Conservation (phyloP, 257 asterid species). For the Paraleonurus japonicus region DNA sequence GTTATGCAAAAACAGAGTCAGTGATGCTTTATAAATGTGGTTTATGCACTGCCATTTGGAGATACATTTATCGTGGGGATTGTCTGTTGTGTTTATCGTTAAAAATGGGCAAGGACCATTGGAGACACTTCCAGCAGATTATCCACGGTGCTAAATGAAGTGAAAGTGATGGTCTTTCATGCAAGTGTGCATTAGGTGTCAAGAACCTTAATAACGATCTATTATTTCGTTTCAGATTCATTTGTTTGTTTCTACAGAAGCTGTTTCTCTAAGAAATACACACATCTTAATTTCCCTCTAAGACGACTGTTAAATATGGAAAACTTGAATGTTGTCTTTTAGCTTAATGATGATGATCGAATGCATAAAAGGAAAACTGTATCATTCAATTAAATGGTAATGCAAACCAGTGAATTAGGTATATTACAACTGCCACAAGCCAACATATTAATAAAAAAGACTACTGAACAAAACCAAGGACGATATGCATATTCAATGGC, state of each 20-base stretch:
- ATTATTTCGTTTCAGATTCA: neutral
- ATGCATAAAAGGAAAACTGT: neutral
- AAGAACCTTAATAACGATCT: slow-evolving; percentile 11
- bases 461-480: slow-evolving; percentile 5
- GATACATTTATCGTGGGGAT: slow-evolving; percentile 62
- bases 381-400: neutral
- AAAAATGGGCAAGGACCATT: slow-evolving; percentile 60
- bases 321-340: neutral
- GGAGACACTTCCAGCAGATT: slow-evolving; percentile 61
- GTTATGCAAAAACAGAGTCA: neutral
- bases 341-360: neutral
- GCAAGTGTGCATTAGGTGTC: neutral
- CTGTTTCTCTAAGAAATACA: neutral
- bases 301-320: neutral
- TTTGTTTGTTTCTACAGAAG: neutral
- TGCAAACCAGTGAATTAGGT: neutral
- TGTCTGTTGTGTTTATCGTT: slow-evolving; percentile 49
- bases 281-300: neutral
- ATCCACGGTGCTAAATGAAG: slow-evolving; percentile 45
- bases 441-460: neutral
- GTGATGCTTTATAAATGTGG: slow-evolving; percentile 30
- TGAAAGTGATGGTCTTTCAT: slow-evolving; percentile 1
- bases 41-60: slow-evolving; percentile 63
- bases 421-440: neutral
- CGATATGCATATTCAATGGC: neutral